Conservation (phyloP, 139 green algal genomes). For the Choricystis sp. region DNA sequence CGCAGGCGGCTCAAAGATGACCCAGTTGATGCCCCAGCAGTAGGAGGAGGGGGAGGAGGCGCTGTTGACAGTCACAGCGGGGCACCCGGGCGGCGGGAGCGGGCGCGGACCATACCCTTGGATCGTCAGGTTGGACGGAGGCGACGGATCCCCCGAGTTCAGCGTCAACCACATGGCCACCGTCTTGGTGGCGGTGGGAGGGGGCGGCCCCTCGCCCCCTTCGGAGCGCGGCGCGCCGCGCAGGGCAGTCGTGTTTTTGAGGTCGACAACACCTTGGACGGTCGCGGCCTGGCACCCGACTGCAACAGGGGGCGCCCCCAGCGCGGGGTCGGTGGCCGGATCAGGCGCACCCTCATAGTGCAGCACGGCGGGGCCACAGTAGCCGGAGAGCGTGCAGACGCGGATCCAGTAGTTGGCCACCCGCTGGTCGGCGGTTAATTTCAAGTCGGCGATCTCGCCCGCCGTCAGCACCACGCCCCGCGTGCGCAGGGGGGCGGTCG, state of each 20-base stretch:
- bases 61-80: not conserved
- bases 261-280: not conserved
- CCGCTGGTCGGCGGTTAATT: slow-evolving; percentile 1
- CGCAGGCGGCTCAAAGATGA: not conserved
- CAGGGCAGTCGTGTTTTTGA: not conserved
- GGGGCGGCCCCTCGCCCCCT: not conserved
- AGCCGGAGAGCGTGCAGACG: slow-evolving; percentile 3
- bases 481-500: not conserved
- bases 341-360: slow-evolving; percentile 11
- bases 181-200: not conserved
- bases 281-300: not conserved
- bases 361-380: slow-evolving; percentile 2
- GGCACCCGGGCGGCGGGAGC: not conserved
- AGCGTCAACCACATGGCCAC: not conserved
- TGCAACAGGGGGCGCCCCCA: not conserved
- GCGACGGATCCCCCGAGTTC: not conserved
- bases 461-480: not conserved
- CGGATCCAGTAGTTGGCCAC: slow-evolving; percentile 14
- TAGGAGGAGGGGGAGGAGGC: not conserved
- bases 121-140: not conserved
- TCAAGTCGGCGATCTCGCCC: slow-evolving; percentile 4
- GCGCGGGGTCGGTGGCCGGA: not conserved
- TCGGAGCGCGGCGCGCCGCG: not conserved
- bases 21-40: slow-evolving; percentile 3
- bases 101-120: not conserved